Evolutionary conservation across 2,329 filamentous ascomycete genomes (phyloP), one percentile per base, ranked within the genome.

Genomic region (Volutella citrinella): DNA sequence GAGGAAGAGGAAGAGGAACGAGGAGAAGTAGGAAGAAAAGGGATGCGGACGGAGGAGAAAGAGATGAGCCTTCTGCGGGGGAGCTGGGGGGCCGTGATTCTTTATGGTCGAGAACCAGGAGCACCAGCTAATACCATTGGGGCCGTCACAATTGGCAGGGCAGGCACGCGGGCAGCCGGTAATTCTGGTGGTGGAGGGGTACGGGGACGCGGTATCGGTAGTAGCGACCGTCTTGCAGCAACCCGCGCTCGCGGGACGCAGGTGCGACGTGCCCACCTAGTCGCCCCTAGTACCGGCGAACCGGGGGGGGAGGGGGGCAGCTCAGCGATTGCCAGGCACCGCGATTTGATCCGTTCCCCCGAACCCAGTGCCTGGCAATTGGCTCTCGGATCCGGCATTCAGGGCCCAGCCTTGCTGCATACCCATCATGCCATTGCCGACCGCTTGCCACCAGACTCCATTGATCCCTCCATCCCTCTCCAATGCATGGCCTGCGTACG

Each of bases 261-360:
- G n/a, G n/a, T n/a, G n/a, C n/a, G n/a, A n/a, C n/a, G n/a, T n/a
- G n/a, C n/a, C n/a, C n/a, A n/a, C n/a, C n/a, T n/a, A n/a, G n/a
- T n/a, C n/a, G n/a, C n/a, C n/a, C n/a, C n/a, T n/a, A n/a, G n/a
- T n/a, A n/a, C 50, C 50, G 50, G 50, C 37, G 50, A 54, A 54
- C 50, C 50, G 50, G 50, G 50, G 49, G 48, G 44, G 27, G 24
- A 27, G 33, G 31, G 31, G 28, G n/a, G n/a, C 32, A 45, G 32
- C 20, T 19, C 19, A 36, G 42, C 29, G 38, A 35, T 45, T 40
- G 31, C 18, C 28, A 36, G 32, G 40, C 40, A 40, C 36, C 36
- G 40, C 43, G 42, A 43, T 49, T n/a, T n/a, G 50, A 51, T 54
- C 51, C 51, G 52, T 54, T 54, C 48, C 51, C 50, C 51, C 51